Conservation (phyloP, 768 basidiomycete genomes). For the Pleurotus djamor region DNA sequence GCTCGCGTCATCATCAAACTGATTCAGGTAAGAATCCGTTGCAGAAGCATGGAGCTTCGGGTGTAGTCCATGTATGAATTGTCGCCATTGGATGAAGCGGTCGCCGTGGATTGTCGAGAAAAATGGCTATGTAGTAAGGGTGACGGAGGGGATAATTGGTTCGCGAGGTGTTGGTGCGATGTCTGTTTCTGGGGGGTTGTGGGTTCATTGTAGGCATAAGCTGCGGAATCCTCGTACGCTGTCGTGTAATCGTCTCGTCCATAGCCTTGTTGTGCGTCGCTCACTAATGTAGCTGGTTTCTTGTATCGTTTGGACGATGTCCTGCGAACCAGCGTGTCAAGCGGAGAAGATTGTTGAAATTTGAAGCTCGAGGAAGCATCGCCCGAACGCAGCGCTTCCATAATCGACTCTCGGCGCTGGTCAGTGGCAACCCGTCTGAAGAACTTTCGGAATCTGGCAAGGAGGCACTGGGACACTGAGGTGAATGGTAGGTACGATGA, state of each 20-base stretch:
- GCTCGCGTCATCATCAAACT: constrained; percentile 36
- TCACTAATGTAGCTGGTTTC: background rate
- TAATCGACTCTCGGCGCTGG: no score
- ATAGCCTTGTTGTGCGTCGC: background rate
- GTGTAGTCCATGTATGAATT: constrained; percentile 30
- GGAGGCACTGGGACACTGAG: no score
- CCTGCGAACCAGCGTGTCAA: constrained; percentile 53
- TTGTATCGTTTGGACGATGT: constrained; percentile 35
- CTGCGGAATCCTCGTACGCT: constrained; percentile 3
- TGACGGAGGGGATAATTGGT: constrained; percentile 23
- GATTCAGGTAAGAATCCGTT: constrained; percentile 29
- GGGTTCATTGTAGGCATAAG: constrained; percentile 8
- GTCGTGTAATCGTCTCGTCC: constrained; percentile 1
- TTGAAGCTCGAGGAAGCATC: constrained; percentile 18
- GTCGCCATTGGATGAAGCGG: constrained; percentile 33
- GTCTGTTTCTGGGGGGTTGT: constrained; percentile 4
- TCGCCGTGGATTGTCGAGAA: constrained; percentile 37
- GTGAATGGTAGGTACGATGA: no score
- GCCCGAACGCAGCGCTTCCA: constrained; percentile 2
- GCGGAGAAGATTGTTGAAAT: constrained; percentile 47
- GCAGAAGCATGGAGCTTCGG: constrained; percentile 16
- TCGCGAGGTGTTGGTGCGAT: constrained; percentile 7
- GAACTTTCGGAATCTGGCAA: no score
- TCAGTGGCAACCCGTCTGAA: no score
- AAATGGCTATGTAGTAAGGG: constrained; percentile 50